Conservation (phyloP, 768 basidiomycete species). For the Xerocomus brunneocitrinus region DNA sequence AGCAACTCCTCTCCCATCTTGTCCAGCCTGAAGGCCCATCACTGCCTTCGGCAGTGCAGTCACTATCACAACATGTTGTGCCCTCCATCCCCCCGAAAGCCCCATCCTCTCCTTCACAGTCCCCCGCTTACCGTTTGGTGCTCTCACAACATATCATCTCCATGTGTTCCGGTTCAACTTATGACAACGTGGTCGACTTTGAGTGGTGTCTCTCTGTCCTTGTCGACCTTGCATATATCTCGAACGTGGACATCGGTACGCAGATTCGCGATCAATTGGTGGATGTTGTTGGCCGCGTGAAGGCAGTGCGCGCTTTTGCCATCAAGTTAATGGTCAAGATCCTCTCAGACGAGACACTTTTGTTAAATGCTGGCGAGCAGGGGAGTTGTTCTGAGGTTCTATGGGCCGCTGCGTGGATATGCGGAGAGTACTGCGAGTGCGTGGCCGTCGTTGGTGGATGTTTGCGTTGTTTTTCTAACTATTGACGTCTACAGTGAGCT, state of each 20-base stretch:
- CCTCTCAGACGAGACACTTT: slow-evolving; percentile 70
- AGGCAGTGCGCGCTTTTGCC: slow-evolving; percentile 68
- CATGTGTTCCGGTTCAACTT: slow-evolving; percentile 82
- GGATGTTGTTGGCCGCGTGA: slow-evolving; percentile 82
- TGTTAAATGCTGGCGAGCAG: slow-evolving; percentile 61
- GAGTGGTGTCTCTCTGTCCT: slow-evolving; percentile 98
- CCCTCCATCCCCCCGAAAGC: slow-evolving; percentile 36
- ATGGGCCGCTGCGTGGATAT: slow-evolving; percentile 95
- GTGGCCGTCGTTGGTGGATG: slow-evolving; percentile 21
- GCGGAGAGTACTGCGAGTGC: slow-evolving; percentile 90
- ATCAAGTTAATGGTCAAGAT: slow-evolving; percentile 81
- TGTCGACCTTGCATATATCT: slow-evolving; percentile 85
- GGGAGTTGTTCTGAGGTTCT: slow-evolving; percentile 81
- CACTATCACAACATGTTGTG: slow-evolving; percentile 49
- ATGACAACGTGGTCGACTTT: slow-evolving; percentile 86
- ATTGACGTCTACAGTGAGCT: slow-evolving; percentile 52
- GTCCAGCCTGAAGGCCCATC: slow-evolving; percentile 52
- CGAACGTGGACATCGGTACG: slow-evolving; percentile 70
- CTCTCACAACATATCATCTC: slow-evolving; percentile 78
- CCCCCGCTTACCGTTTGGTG: slow-evolving; percentile 80
- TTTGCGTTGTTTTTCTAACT: not conserved
- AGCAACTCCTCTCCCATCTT: slow-evolving; percentile 85
- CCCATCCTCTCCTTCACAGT: slow-evolving; percentile 54
- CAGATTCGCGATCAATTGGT: slow-evolving; percentile 82
- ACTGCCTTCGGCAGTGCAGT: slow-evolving; percentile 54